These are phyloP conservation scores for Jatropha multifida DNA, from an alignment of 441 rosid species.

Conservation along the genomic window DNA sequence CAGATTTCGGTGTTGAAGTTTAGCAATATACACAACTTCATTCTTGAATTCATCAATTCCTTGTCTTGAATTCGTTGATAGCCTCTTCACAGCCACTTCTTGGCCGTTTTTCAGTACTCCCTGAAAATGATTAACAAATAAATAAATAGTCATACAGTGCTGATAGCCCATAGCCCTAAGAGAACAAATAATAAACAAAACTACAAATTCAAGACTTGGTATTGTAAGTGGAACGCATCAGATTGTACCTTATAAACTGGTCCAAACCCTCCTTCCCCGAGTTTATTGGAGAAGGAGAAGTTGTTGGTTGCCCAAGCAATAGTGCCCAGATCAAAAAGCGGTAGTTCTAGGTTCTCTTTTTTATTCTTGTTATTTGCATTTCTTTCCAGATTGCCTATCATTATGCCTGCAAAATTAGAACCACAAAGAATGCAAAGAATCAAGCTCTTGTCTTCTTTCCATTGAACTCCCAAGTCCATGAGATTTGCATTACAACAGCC, in stretches of 20 bases:
- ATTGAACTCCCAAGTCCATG: not conserved
- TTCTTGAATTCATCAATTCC: slow-evolving; percentile 38
- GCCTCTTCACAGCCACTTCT: slow-evolving; percentile 32
- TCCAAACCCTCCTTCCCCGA: too few relatives aligned
- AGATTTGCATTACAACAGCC: not conserved
- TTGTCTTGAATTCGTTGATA: slow-evolving; percentile 34
- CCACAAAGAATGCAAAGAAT: not conserved
- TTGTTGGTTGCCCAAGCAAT: too few relatives aligned
- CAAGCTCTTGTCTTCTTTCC: not conserved
- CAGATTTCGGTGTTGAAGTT: slow-evolving; percentile 43
- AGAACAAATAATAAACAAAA: too few relatives aligned
- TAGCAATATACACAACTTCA: slow-evolving; percentile 31
- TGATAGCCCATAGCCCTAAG: too few relatives aligned
- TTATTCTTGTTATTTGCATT: not conserved
- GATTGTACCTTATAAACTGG: too few relatives aligned
- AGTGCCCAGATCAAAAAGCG: too few relatives aligned
- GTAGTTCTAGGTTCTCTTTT: too few relatives aligned
- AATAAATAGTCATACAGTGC: too few relatives aligned
- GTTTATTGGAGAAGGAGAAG: too few relatives aligned
- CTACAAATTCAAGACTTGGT: too few relatives aligned
- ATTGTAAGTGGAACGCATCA: too few relatives aligned
- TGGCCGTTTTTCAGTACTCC: slow-evolving; percentile 10
- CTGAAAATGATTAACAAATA: not conserved
- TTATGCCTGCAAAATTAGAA: not conserved
- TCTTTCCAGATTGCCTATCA: not conserved